Evolutionary conservation across 805 yeast genomes (phyloP), one percentile per base, ranked within the genome.

Genomic region (Hanseniaspora pseudoguilliermondii): DNA sequence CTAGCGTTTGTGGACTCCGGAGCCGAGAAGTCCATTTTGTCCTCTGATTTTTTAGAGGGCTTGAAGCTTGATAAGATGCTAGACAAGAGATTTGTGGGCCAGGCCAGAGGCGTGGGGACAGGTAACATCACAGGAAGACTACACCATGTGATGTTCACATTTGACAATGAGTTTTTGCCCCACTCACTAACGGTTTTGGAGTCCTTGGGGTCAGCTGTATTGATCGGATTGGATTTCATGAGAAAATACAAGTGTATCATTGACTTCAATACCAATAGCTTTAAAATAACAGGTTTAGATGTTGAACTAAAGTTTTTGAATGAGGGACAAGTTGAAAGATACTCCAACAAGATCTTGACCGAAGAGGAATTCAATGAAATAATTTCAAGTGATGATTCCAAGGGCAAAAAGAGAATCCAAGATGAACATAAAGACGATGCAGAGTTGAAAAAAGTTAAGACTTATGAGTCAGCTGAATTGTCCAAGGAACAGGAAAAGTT

Each of bases 1-100:
- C 86, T 86, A 66, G 97, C 97, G 0, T 88, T 93, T 72, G 95
- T 93, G 5, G 99, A 93, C 66, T 81, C 97, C 0, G 98, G 99
- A 2, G 97, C 99, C 0, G 96, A 89, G 67, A 73, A 80, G 32
- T 89, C 98, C 0, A 83, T 93, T 42, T 80, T 93, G 64, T 81
- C 89, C 35, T 85, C 95, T 1, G 71, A 73, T 43, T 73, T 90
- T 60, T 96, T 95, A 0, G 85, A 84, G 59, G 71, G 73, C 49
- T 79, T 90, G 58, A 85, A 85, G 1, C 70, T 93, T 27, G 70
- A 80, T 27, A 80, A 84, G 60, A 71, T 89, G 56, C 80, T 93
- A 6, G 99, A 93, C 66, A 80, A 71, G 58, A 74, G 96, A 58
- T 88, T 82, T 66, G 73, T 73, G 46, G 96, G 96, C 23, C 81